A percentile compares a stretch with the other conserved stretches of the same genome.
Conservation (phyloP, 1,284 basidiomycete species). For the Heterobasidion parviporum region DNA sequence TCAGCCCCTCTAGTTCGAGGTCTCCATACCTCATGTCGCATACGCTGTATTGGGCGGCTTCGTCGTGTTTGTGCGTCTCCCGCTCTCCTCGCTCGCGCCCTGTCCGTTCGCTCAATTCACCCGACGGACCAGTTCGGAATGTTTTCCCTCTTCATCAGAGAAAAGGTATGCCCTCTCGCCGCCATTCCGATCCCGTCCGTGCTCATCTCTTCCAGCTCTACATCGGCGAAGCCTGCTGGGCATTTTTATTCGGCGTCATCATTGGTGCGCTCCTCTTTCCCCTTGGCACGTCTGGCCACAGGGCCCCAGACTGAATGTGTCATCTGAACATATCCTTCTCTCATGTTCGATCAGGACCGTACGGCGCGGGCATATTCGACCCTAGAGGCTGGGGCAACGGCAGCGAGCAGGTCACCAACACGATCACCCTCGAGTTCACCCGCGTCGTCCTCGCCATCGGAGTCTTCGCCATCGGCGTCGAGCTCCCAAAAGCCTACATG, state of each 20-base stretch:
- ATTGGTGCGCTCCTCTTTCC: constrained; percentile 43
- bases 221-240: constrained; percentile 94
- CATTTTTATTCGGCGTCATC: constrained; percentile 91
- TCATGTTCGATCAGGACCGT: constrained; percentile 53
- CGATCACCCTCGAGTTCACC: constrained; percentile 85
- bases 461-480: constrained; percentile 97
- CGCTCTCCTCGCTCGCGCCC: not conserved
- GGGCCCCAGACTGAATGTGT: not conserved
- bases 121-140: constrained; percentile 69
- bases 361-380: constrained; percentile 80
- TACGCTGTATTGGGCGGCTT: constrained; percentile 85
- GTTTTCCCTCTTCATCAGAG: constrained; percentile 90
- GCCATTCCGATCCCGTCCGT: not conserved
- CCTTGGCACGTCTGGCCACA: constrained; percentile 10
- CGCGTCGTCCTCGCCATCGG: constrained; percentile 95
- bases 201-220: constrained; percentile 50
- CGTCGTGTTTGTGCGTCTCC: constrained; percentile 55
- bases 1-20: constrained; percentile 44
- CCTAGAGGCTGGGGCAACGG: constrained; percentile 76
- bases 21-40: constrained; percentile 62
- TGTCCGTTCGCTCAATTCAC: not conserved
- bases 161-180: constrained; percentile 47
- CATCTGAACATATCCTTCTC: not conserved
- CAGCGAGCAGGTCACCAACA: constrained; percentile 45
- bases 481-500: constrained; percentile 92